Evolutionary conservation across 1,284 basidiomycete species (phyloP), one percentile per base, ranked within the genome.

Genomic region (Fomitopsis pinicola): DNA sequence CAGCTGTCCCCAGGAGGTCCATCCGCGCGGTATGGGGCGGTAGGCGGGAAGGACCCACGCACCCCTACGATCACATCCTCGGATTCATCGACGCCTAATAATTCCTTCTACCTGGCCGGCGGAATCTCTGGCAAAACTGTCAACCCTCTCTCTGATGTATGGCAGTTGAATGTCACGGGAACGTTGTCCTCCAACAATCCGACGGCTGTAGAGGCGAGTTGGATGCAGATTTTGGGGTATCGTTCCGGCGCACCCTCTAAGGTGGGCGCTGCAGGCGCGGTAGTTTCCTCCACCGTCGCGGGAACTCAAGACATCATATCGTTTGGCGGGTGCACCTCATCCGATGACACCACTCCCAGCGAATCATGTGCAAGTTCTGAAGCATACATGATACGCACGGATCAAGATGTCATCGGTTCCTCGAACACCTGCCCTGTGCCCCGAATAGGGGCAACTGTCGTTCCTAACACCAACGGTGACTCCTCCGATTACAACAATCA

Each of bases 31-130:
- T 90, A 82, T 80, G 85, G 84, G 58, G 85, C 89, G 3, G 82
- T 82, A 28, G 90, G 91, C 54, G 90, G 90, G 3, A 85, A 84
- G 56, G 91, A 92, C 64, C 71, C 77, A 52, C 80, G 81, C 33
- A 74, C 79, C 7, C 42, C 72, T 5, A 66, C 78, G 36, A 70
- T 77, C 46, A 73, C 74, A 63, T 81, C 84, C 71, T 73, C 74
- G 44, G 61, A 75, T 19, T 67, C 80, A 19, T 75, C 82, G 36
- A 79, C 78, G 17, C 83, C 82, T 17, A 87, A 87, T 67, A 89
- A 87, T 67, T 84, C 87, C 0, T 84, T 90, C 66, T 89, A 82
- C 73, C 76, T 91, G 64, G 79, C 82, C 10, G 91, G 90, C 30
- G 90, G 91, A 9, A 81, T 78, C 44, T 77, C 88, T 63, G 82